A percentile compares a stretch with the other conserved stretches of the same genome.
These are phyloP conservation scores for Candida hungchunana DNA, from an alignment of 805 yeast genomes.

Conservation along the genomic window DNA sequence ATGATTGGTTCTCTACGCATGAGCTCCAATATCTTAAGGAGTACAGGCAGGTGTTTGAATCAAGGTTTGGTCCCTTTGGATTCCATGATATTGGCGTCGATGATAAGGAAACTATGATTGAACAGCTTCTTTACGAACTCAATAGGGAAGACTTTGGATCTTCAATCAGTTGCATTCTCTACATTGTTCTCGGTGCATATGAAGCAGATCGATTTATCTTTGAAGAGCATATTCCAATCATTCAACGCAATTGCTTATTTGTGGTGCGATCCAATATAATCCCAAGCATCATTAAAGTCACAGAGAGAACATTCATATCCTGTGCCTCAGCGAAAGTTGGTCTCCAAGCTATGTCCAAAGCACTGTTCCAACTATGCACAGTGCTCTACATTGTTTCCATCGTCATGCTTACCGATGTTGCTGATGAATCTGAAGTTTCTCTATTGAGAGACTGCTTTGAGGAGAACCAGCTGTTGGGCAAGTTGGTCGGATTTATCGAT, in stretches of 20 bases:
- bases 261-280: conserved; percentile 7
- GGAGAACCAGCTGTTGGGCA: conserved; percentile 37
- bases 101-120: conserved; percentile 16
- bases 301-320: conserved; percentile 10
- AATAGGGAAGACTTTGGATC: not conserved
- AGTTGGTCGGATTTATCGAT: conserved; percentile 49
- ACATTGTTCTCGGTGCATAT: conserved; percentile 16
- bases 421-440: conserved; percentile 4
- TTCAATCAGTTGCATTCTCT: conserved; percentile 11
- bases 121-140: conserved; percentile 9
- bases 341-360: conserved; percentile 10
- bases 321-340: conserved; percentile 4
- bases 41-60: conserved; percentile 3
- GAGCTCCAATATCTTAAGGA: conserved; percentile 21
- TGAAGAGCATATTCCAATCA: conserved; percentile 7
- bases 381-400: conserved; percentile 13
- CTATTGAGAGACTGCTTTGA: conserved; percentile 16
- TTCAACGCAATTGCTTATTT: conserved; percentile 10
- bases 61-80: conserved; percentile 7
- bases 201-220: conserved; percentile 9
- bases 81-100: conserved; percentile 14
- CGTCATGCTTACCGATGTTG: conserved; percentile 5
- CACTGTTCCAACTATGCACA: conserved; percentile 15
- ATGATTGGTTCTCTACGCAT: conserved; percentile 41
- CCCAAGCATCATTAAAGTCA: conserved; percentile 4